Evolutionary conservation across 495 filamentous ascomycete genomes (phyloP), one percentile per base, ranked within the genome.

Genomic region (Collariella sp.): DNA sequence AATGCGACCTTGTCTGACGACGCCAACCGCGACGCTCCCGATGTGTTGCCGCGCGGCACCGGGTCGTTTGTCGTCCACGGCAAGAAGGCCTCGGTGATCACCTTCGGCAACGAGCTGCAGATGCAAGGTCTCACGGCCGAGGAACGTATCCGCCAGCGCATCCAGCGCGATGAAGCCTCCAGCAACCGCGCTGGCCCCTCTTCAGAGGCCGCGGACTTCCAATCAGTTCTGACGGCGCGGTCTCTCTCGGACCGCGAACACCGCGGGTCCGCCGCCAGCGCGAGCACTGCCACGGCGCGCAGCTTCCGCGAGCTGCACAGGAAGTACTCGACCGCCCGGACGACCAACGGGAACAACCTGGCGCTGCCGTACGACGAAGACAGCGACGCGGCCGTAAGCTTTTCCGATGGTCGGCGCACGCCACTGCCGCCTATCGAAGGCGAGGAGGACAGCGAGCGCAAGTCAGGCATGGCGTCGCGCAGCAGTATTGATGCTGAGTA

Each of bases 11-110:
- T 77, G 54, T 73, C 75, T n/a, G 87, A 88, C 20, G 87, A 91
- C 33, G 73, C 72, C 50, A 57, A 58, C 45, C 71, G 74, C 22
- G 79, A 81, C 44, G 75, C 73, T 13, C 47, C 65, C 5, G 89
- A 91, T 66, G 80, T 83, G 10, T 76, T 98, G 9, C 70, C 84
- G 13, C 80, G 93, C 16, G 86, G 85, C 23, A 81, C 84, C 11
- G 88, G 89, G 11, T 94, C 86, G 59, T 97, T 98, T 66, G 95
- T 89, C 5, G 84, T 98, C 5, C 93, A 98, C 64, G 93, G 93
- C 50, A 98, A 98, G 74, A 97, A 98, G 68, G 93, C 93, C 2
- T 95, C 89, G 0, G 86, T 98, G 46, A 84, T 98, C 55, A 95
- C 88, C 24, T 95, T 98, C 67, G 91, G 91, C 7, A 84, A 83